Evolutionary conservation across 2,329 filamentous ascomycete species (phyloP).

Genomic region (Fusarium tupiense): DNA sequence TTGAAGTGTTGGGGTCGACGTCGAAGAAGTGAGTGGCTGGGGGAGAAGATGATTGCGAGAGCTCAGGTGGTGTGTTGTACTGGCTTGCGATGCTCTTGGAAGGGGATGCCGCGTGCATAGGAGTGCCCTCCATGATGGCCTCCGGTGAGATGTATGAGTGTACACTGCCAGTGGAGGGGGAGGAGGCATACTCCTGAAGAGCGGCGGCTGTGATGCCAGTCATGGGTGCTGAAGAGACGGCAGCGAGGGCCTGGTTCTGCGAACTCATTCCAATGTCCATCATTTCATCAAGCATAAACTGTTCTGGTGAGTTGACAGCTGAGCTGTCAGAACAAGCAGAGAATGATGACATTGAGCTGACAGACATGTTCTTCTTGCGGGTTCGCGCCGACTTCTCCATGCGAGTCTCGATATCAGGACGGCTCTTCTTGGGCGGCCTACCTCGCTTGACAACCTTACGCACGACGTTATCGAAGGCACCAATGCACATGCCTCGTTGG

Average conservation of each 20-base stretch:
- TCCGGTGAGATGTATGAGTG: slow-evolving; percentile 60
- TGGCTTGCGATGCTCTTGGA: slow-evolving; percentile 62
- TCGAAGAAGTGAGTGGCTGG: slow-evolving; percentile 61
- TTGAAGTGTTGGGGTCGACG: slow-evolving; percentile 52
- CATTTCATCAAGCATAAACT: slow-evolving; percentile 60
- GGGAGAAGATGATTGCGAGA: slow-evolving; percentile 69
- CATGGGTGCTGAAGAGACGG: slow-evolving; percentile 60
- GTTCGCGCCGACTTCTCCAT: slow-evolving; percentile 66
- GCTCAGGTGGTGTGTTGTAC: slow-evolving; percentile 67
- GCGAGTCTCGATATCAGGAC: slow-evolving; percentile 66
- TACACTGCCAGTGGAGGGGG: slow-evolving; percentile 52
- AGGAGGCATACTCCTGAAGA: slow-evolving; percentile 49
- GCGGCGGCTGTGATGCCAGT: slow-evolving; percentile 46
- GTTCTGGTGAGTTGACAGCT: slow-evolving; percentile 61
- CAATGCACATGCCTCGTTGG: slow-evolving; percentile 95
- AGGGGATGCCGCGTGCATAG: slow-evolving; percentile 57
- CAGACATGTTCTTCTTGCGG: slow-evolving; percentile 64
- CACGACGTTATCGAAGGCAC: slow-evolving; percentile 84
- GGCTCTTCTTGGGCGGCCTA: slow-evolving; percentile 66
- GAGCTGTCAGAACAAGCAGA: slow-evolving; percentile 68
- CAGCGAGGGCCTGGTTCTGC: slow-evolving; percentile 44
- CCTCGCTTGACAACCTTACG: slow-evolving; percentile 71
- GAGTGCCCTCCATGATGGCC: slow-evolving; percentile 51
- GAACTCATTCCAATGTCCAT: slow-evolving; percentile 53
- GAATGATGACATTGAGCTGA: slow-evolving; percentile 62